phyloP scores from a whole-genome alignment of 345 rosid species.

The Populus pruinosa region DNA sequence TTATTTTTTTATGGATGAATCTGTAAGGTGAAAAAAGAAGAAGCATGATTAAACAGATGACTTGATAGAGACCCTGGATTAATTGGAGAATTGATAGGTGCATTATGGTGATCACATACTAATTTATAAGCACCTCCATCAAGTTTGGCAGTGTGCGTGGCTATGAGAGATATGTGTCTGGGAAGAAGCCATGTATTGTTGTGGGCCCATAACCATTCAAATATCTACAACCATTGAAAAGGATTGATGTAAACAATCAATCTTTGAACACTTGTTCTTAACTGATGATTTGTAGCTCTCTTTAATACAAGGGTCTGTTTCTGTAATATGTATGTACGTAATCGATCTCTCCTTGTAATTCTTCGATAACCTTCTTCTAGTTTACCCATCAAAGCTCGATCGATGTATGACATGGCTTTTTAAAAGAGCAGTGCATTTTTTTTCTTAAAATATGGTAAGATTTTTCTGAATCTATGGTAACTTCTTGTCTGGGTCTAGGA shows the following conservation, averaged over 20 bases:
- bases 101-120: neutral
- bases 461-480: neutral
- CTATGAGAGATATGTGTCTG: neutral
- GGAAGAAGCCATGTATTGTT: constrained; percentile 1
- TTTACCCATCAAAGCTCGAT: neutral
- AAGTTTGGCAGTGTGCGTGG: neutral
- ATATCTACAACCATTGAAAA: neutral
- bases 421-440: neutral
- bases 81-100: neutral
- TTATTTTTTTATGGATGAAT: neutral
- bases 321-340: neutral
- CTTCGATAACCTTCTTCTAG: neutral
- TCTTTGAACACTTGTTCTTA: neutral
- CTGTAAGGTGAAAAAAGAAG: too few species aligned
- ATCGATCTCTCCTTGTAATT: too few species aligned
- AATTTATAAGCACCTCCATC: neutral
- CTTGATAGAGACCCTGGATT: neutral
- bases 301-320: neutral
- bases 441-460: neutral
- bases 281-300: neutral
- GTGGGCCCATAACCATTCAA: neutral
- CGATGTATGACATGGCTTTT: neutral
- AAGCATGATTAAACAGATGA: neutral
- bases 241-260: neutral
- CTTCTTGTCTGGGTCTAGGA: neutral